These are phyloP conservation scores for Senna siamea DNA, from an alignment of 306 rosid genomes.

Conservation along the genomic window DNA sequence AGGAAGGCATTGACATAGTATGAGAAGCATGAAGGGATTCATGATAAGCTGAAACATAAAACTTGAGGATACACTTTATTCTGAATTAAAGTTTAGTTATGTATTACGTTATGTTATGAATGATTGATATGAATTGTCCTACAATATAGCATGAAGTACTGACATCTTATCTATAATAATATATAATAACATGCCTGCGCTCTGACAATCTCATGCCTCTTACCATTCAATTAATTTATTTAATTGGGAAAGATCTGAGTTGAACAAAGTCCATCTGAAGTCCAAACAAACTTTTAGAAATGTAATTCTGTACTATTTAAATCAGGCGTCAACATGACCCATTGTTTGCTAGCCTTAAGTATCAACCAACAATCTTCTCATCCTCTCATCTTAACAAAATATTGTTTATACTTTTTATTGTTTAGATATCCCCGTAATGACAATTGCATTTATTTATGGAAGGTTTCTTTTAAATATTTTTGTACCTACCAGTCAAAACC, in stretches of 20 bases:
- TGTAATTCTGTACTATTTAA: not conserved
- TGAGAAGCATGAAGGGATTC: not conserved
- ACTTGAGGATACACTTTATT: not conserved
- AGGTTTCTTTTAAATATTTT: conserved; percentile 1
- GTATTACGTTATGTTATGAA: conserved; percentile 12
- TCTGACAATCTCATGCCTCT: not conserved
- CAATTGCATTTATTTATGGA: conserved; percentile 3
- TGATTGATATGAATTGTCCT: not conserved
- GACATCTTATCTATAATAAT: not conserved
- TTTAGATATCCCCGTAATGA: not conserved
- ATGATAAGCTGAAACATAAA: conserved; percentile 10
- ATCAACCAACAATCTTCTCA: not conserved
- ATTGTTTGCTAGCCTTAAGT: not conserved
- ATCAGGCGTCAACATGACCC: not conserved
- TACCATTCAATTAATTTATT: not conserved
- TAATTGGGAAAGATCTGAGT: not conserved
- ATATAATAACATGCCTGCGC: conserved; percentile 9
- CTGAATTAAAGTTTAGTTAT: not conserved
- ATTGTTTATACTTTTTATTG: not conserved
- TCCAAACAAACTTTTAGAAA: not conserved
- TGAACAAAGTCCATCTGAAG: not conserved
- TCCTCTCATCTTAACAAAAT: not conserved
- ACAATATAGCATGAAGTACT: not conserved
- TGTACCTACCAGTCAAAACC: not conserved
- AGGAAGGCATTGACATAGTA: conserved; percentile 21